Base-by-base conservation (phyloP, 2,329 filamentous ascomycete genomes). In the Colletotrichum costaricense region DNA sequence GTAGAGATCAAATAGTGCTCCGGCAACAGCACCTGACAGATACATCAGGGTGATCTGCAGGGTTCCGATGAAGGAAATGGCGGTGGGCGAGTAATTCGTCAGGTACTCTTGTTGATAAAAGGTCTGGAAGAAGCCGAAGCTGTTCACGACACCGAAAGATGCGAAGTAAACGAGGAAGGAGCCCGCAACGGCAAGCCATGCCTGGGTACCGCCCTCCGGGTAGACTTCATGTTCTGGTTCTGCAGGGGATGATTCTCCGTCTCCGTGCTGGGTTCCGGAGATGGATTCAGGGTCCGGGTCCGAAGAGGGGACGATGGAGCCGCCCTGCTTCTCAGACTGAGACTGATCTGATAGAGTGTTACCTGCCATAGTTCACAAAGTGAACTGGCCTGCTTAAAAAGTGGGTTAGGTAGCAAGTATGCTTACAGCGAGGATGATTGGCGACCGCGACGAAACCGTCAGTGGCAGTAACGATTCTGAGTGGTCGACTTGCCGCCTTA, bases 11-110 rank as follows among this genome's bases (percentile, higher is more conserved):
- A 82, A 84, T 0, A 85, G 76, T 4, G 83, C 83, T 1, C 85
- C 85, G 11, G 82, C 79, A 46, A 86, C 73, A 33, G 83, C 77
- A 28, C 84, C 84, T 12, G 82, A 78, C 33, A 84, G 77, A 75
- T 84, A 79, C 60, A 86, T 46, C 67, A 77, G 63, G 65, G 74
- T 75, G 12, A 74, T 80, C 75, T 91, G 86, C 19, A 91, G 78
- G 0, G 88, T 88, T 1, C 88, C 85, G 58, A 92, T 91, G 90
- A 89, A 92, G 22, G 89, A 82, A 19, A 92, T 83, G 0, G 86
- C 87, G 63, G 86, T 88, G 1, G 88, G 78, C 0, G 88, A 87
- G 75, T 89, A 88, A 2, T 82, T 59, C 4, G 76, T 78, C 3
- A 92, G 80, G 16, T 86, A 84, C 12, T 85, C 80, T 7, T 78